These are phyloP conservation scores for Cenchrus americanus DNA, from an alignment of 176 grass and related monocot species.

Conservation along the genomic window DNA sequence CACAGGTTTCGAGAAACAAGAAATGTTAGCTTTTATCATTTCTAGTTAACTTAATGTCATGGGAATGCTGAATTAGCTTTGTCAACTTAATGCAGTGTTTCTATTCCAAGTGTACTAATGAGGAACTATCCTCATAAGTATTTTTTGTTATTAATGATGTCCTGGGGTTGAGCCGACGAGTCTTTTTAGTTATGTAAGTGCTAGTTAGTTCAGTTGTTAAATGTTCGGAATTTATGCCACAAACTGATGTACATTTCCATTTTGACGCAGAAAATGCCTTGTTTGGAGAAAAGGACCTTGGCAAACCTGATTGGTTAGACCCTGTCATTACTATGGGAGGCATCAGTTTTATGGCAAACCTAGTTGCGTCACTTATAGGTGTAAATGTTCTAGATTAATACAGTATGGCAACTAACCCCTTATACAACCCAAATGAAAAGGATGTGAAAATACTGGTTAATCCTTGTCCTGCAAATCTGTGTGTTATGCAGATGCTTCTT, in stretches of 20 bases:
- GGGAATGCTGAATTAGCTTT: neutral
- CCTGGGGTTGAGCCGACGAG: neutral
- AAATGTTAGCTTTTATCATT: neutral
- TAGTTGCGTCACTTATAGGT: neutral
- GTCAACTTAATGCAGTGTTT: neutral
- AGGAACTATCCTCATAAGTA: neutral
- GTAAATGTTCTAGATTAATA: neutral
- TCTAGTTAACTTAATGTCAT: neutral
- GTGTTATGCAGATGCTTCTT: neutral
- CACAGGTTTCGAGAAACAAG: neutral
- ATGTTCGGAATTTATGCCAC: neutral
- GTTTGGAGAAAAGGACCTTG: neutral
- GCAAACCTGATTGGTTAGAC: slow-evolving; percentile 3
- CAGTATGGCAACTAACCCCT: neutral
- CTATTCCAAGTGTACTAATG: neutral
- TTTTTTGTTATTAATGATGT: neutral
- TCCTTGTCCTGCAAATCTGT: neutral
- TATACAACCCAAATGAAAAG: neutral
- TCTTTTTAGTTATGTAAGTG: neutral
- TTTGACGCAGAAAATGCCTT: slow-evolving; percentile 22
- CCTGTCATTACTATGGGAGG: neutral
- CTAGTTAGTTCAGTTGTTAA: neutral
- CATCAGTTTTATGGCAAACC: neutral
- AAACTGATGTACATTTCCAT: neutral
- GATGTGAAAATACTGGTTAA: slow-evolving; percentile 12